phyloP scores from a whole-genome alignment of 129 eudicot species.

The Lactuca sativa region DNA sequence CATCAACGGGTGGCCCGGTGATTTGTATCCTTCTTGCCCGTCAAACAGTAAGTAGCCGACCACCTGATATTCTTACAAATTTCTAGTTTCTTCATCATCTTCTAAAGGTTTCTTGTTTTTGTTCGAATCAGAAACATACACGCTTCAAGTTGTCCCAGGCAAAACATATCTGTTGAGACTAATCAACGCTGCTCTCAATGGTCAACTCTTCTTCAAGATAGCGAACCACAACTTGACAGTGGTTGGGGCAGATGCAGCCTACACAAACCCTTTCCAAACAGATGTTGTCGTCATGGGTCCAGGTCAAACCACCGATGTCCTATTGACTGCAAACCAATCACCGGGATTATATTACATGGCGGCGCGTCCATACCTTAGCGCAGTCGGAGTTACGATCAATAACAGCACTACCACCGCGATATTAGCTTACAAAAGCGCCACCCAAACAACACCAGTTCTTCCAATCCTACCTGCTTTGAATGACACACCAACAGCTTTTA shows the following conservation, averaged over 20 bases:
- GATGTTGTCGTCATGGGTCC: conserved; percentile 62
- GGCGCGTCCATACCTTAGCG: conserved; percentile 53
- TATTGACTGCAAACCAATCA: conserved; percentile 57
- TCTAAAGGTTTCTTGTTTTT: too few relatives aligned
- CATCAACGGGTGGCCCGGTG: conserved; percentile 81
- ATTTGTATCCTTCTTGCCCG: conserved; percentile 53
- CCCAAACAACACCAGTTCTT: conserved; percentile 38
- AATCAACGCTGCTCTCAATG: conserved; percentile 86
- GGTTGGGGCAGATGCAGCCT: conserved; percentile 72
- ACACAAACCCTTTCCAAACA: conserved; percentile 56
- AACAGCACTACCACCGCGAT: conserved; percentile 64
- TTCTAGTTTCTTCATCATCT: neutral
- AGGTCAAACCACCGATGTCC: conserved; percentile 78
- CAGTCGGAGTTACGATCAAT: conserved; percentile 25
- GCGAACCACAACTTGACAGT: conserved; percentile 69
- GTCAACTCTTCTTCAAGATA: conserved; percentile 66
- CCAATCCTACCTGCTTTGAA: conserved; percentile 59
- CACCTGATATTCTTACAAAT: too few relatives aligned
- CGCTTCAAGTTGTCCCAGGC: conserved; percentile 47
- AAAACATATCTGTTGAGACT: conserved; percentile 68
- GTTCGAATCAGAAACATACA: conserved; percentile 39
- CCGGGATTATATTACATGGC: conserved; percentile 68
- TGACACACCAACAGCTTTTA: conserved; percentile 56
- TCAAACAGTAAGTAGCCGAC: conserved; percentile 43
- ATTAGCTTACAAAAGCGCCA: conserved; percentile 35